Evolutionary conservation across 139 green algal species (phyloP).

Genomic region (Chlorella sorokiniana): DNA sequence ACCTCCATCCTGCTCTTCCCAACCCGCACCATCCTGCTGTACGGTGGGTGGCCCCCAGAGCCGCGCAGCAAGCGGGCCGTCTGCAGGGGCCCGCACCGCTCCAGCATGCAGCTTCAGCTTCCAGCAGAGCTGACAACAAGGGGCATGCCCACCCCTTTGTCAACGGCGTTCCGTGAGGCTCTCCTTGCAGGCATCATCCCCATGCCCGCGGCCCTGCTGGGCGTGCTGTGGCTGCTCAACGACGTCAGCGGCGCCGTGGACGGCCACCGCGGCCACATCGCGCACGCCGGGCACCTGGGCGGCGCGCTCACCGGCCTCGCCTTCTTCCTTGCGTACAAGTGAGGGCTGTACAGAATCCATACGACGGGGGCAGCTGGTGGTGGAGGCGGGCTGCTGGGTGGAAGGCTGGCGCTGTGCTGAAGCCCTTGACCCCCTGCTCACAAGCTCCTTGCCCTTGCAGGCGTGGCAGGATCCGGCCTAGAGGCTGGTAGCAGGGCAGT

Average conservation of each 20-base stretch:
- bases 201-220: conserved; percentile 59
- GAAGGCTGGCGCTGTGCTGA: neutral
- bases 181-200: conserved; percentile 47
- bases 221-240: conserved; percentile 51
- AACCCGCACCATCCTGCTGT: conserved; percentile 55
- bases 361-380: neutral
- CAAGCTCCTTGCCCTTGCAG: neutral
- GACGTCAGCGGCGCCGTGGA: conserved; percentile 35
- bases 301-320: conserved; percentile 36
- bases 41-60: conserved; percentile 34
- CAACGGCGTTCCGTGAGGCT: too few species aligned
- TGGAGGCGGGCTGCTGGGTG: neutral
- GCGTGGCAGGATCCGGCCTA: conserved; percentile 13
- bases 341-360: neutral
- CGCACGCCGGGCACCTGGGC: conserved; percentile 44
- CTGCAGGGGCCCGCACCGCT: neutral
- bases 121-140: too few species aligned
- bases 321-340: conserved; percentile 33
- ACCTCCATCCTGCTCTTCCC: conserved; percentile 55
- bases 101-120: neutral
- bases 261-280: neutral
- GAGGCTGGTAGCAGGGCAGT: neutral
- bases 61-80: neutral
- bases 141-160: too few species aligned
- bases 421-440: neutral